A percentile compares a stretch with the other conserved stretches of the same genome.
These are phyloP conservation scores for Phialocephala subalpina DNA, from an alignment of 2,329 filamentous ascomycete genomes.

Conservation along the genomic window DNA sequence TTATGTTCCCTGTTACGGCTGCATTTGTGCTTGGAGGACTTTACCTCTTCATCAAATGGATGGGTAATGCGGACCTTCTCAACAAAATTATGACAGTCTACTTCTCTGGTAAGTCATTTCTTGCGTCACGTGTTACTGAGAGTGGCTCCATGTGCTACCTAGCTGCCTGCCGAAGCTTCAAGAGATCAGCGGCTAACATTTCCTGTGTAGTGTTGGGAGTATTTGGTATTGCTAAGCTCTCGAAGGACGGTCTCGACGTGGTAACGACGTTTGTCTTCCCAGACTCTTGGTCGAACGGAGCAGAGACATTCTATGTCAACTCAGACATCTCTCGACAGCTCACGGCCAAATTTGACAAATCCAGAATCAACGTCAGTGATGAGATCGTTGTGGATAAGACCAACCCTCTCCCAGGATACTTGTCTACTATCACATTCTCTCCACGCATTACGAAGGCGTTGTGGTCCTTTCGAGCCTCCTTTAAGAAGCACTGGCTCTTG, in stretches of 20 bases:
- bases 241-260: conserved; percentile 76
- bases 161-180: neutral
- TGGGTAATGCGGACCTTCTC: conserved; percentile 80
- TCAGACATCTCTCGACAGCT: conserved; percentile 42
- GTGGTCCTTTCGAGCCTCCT: conserved; percentile 60
- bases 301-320: conserved; percentile 57
- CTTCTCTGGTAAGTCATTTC: conserved; percentile 61
- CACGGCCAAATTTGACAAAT: conserved; percentile 24
- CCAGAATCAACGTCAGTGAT: conserved; percentile 26
- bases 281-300: conserved; percentile 65
- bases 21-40: conserved; percentile 75
- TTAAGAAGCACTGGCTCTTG: conserved; percentile 59
- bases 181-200: neutral
- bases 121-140: neutral
- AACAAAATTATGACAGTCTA: conserved; percentile 87
- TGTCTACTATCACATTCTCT: conserved; percentile 46
- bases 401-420: conserved; percentile 50
- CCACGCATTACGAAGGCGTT: conserved; percentile 40
- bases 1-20: conserved; percentile 84
- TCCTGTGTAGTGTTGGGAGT: conserved; percentile 65
- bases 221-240: conserved; percentile 76
- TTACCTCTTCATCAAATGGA: conserved; percentile 89
- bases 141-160: too few relatives aligned
- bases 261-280: conserved; percentile 76
- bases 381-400: conserved; percentile 38